Base-by-base conservation (phyloP, 192 early-diverging fungal species). In the Paraglomus occultum region DNA sequence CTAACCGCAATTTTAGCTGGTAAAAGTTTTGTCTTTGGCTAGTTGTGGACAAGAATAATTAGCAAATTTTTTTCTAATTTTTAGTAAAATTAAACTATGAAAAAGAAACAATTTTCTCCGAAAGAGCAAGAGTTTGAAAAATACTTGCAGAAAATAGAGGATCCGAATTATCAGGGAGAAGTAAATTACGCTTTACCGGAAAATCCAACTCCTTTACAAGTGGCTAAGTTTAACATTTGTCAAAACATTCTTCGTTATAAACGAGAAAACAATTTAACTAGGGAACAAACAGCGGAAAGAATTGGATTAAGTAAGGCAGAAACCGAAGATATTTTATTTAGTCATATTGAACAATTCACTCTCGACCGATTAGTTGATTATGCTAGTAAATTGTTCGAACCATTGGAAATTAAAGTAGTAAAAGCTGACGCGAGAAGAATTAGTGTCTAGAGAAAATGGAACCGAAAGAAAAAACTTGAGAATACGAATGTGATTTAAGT, bases 151-250 rank as follows among this genome's bases (percentile, higher is more conserved):
- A 2, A 2, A 44, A 60, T 44, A 17, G 12, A 39, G 20, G 8
- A 39, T 40, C 14, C 40, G 9, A 40, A 60, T 44, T 20, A 53
- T 43, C 15, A 60, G n/a, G 40, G 46, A 10, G 58, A n/a, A 15
- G 58, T 23, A 0, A 12, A 23, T 43, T 60, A 23, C 3, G 40
- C 2, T 43, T 60, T 60, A 43, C 58, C 58, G 22, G 58, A 60
- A 60, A 60, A 60, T 43, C 42, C 58, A 8, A 60, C 58, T 43
- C 2, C 39, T 0, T 43, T 60, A 6, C 22, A 60, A 44, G 22
- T 40, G 6, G 42, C 40, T 8, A 60, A 60, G 14, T 60, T 40
- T 60, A 44, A 60, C 42, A 43, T 60, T 43, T 60, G 58, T 60
- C 40, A 60, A 18, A 43, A 60, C 42, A 44, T 60, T 5, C 0